Evolutionary conservation across 352 stramenopile species (phyloP), one percentile per base, ranked within the genome.

Genomic region (Sclerospora graminicola): DNA sequence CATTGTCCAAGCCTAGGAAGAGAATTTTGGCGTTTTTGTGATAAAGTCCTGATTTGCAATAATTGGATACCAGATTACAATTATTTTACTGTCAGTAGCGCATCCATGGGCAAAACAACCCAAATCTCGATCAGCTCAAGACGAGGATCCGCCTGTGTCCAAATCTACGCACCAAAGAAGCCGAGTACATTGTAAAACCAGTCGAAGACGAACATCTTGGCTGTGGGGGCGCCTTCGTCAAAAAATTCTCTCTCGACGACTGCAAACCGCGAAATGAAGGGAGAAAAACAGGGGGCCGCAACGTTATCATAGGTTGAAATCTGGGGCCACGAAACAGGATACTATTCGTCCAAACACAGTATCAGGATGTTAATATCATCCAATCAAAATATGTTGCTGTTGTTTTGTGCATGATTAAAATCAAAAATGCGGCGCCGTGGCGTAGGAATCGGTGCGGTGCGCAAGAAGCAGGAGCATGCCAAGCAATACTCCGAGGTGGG

Each of bases 11-110:
- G 19, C 97, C 97, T 19, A 99, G 66, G 75, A 99, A 99, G 29
- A 99, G 63, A 65, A 99, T 98, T 76, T 99, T 99, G 55, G 96
- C 97, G 66, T 98, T 98, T 81, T 99, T 99, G 76, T 98, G 96
- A 72, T 99, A 99, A 42, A 99, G 81, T 37, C 97, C 97, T 98
- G 40, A 10, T 23, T n/a, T 47, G 28, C 1, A 41, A 41, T 20
- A 15, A 43, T 27, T 38, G 14, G 26, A 43, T 15, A 37, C 2
- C 14, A 16, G 2, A 3, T 16, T 20, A 16, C n/a, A 48, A 36
- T 4, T 41, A 44, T 29, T 13, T 37, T 21, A 45, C 20, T 14
- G 9, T 33, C 9, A 33, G 13, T 26, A 26, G 21, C 21, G 21
- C 21, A n/a, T 26, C 21, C 6, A 26, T 26, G 21, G 21, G 4